Base-by-base conservation (phyloP, 805 yeast species). In the Cyberlindnera mississippiensis region DNA sequence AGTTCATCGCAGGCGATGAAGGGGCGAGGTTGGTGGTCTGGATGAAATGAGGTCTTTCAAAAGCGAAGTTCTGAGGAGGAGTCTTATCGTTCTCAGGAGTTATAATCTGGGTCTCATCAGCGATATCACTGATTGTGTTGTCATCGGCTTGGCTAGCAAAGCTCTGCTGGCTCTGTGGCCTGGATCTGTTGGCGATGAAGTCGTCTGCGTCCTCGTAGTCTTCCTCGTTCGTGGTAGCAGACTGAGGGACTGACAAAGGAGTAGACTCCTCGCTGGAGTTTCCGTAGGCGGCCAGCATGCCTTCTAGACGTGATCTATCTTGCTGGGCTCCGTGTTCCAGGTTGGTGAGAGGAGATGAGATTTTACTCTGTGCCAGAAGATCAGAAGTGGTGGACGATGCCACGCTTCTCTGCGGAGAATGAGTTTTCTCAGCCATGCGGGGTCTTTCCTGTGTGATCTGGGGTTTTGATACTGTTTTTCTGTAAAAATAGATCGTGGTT, bases 141-240 rank as follows among this genome's bases (percentile, higher is more conserved):
- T 35, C 28, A 12, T 28, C 31, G 10, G 29, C 27, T 12, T 19
- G 27, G 15, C 10, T n/a, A 15, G 4, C 15, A 13, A 29, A 28
- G 29, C 29, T 33, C 33, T 28, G 28, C 8, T 19, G 26, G 16
- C 38, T 36, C 32, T 30, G 33, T 13, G 36, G 28, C 4, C 26
- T 24, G 6, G 46, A 40, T 33, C 29, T 41, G 40, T 47, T 51
- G 16, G 26, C 44, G 12, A 50, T 52, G 42, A 50, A 48, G 20
- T 52, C 56, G 38, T 52, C 56, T 3, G 56, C 54, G 33, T 52
- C 54, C 10, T 41, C 48, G 33, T 41, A 52, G 14, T 46, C 50
- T 7, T 48, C 50, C 7, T 35, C 42, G 30, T 41, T 39, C 3
- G 45, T 38, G 13, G 41, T 31, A 14, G 42, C 8, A 13, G 41